A percentile compares a stretch with the other conserved stretches of the same genome.
Conservation (phyloP, 1,284 basidiomycete species). For the Sporisorium reilianum region DNA sequence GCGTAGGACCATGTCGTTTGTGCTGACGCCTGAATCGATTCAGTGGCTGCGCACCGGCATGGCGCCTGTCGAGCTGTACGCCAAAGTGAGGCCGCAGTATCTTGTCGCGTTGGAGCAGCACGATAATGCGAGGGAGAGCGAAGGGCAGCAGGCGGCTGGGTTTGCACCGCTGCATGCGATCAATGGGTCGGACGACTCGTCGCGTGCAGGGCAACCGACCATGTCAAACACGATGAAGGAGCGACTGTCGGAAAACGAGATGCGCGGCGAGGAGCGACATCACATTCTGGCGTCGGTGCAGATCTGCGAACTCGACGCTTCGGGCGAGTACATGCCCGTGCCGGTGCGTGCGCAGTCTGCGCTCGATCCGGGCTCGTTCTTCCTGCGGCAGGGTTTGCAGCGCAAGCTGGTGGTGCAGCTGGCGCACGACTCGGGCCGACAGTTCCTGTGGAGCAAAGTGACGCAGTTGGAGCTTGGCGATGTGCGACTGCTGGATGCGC, state of each 20-base stretch:
- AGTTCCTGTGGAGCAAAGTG: slow-evolving; percentile 86
- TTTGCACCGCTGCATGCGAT: slow-evolving; percentile 34
- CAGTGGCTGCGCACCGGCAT: slow-evolving; percentile 42
- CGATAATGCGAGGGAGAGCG: slow-evolving; percentile 45
- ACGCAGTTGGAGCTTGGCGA: slow-evolving; percentile 83
- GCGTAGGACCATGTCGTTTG: slow-evolving; percentile 57
- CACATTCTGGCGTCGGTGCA: slow-evolving; percentile 88
- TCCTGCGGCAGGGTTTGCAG: slow-evolving; percentile 91
- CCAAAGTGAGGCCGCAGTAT: slow-evolving; percentile 39
- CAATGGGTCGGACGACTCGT: slow-evolving; percentile 9
- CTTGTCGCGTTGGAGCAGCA: slow-evolving; percentile 47
- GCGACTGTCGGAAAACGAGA: slow-evolving; percentile 83
- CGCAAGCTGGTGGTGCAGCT: slow-evolving; percentile 82
- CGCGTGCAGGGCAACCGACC: neutral
- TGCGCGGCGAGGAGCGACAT: slow-evolving; percentile 87
- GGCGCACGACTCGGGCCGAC: slow-evolving; percentile 86
- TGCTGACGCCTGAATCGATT: slow-evolving; percentile 49
- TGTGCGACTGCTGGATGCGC: slow-evolving; percentile 84
- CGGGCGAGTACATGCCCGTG: slow-evolving; percentile 86
- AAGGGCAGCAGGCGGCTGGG: slow-evolving; percentile 1
- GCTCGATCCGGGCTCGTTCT: slow-evolving; percentile 87
- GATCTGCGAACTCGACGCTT: slow-evolving; percentile 85
- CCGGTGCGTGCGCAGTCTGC: slow-evolving; percentile 82
- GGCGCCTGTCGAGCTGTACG: slow-evolving; percentile 58
- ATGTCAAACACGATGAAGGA: slow-evolving; percentile 48